Evolutionary conservation across 2,329 filamentous ascomycete genomes (phyloP).

Genomic region (Colletotrichum cordylinicola): DNA sequence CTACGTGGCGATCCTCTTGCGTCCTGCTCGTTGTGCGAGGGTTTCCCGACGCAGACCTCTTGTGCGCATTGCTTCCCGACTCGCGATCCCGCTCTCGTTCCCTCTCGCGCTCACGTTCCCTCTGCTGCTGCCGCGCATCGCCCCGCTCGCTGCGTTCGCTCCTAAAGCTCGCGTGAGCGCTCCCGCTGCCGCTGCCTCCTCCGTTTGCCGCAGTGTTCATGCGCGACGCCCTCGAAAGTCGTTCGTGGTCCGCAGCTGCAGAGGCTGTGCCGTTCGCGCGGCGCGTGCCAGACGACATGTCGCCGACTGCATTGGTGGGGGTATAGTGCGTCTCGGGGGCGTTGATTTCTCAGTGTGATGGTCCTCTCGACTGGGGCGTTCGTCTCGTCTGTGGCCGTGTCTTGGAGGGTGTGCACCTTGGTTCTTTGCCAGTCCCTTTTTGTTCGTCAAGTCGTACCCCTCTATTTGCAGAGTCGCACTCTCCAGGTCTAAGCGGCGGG

Average conservation of each 20-base stretch:
- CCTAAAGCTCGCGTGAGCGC: conserved; percentile 33
- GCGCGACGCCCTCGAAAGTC: conserved; percentile 32
- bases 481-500: not conserved
- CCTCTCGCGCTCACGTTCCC: not conserved
- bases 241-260: conserved; percentile 37
- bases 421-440: not conserved
- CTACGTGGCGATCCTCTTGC: conserved; percentile 46
- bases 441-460: conserved; percentile 3
- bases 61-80: conserved; percentile 50
- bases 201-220: conserved; percentile 29
- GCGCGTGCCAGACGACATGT: conserved; percentile 48
- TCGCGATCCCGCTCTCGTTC: conserved; percentile 36
- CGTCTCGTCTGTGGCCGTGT: not conserved
- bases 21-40: conserved; percentile 55
- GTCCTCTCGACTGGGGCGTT: not conserved
- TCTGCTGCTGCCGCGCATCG: conserved; percentile 14
- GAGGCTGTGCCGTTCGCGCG: conserved; percentile 42
- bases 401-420: not conserved
- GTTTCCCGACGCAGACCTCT: conserved; percentile 63
- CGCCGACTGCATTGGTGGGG: conserved; percentile 39
- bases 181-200: not conserved
- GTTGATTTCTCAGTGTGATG: not conserved
- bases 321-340: not conserved
- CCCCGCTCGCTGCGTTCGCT: conserved; percentile 30
- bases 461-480: conserved; percentile 4